phyloP scores from a whole-genome alignment of 2,329 filamentous ascomycete species.

The Aureobasidium melanogenum region DNA sequence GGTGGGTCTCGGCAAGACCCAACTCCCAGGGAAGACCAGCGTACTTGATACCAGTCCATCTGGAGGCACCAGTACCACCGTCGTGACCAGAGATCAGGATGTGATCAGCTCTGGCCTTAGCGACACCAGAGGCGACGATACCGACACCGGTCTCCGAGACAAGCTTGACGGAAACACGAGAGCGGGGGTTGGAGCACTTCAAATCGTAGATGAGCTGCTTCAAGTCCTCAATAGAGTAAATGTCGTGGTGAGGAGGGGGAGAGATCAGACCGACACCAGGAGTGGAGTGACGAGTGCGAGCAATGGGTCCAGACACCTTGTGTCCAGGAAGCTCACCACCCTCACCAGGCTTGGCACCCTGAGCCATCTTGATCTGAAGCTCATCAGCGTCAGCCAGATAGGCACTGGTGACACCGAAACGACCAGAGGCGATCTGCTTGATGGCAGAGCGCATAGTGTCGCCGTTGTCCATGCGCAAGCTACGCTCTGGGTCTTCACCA shows the following conservation, averaged over 20 bases:
- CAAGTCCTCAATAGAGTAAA: slow-evolving; percentile 95
- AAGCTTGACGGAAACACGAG: slow-evolving; percentile 91
- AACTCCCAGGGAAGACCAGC: slow-evolving; percentile 94
- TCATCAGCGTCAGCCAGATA: slow-evolving; percentile 94
- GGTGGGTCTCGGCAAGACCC: slow-evolving; percentile 92
- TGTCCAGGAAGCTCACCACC: slow-evolving; percentile 94
- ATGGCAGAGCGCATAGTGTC: slow-evolving; percentile 97
- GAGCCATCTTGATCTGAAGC: slow-evolving; percentile 98
- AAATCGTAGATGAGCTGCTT: slow-evolving; percentile 97
- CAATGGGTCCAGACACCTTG: slow-evolving; percentile 92
- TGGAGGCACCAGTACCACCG: slow-evolving; percentile 89
- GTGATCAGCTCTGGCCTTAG: slow-evolving; percentile 94
- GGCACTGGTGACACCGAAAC: slow-evolving; percentile 91
- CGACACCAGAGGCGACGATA: slow-evolving; percentile 94
- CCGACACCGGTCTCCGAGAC: slow-evolving; percentile 96
- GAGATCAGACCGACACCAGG: slow-evolving; percentile 94
- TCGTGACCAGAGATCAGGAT: slow-evolving; percentile 96
- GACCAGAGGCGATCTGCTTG: slow-evolving; percentile 92
- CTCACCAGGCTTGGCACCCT: slow-evolving; percentile 95
- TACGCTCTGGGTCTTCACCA: slow-evolving; percentile 90
- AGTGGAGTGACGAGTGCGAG: slow-evolving; percentile 88
- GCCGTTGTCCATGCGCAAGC: slow-evolving; percentile 75
- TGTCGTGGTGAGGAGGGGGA: slow-evolving; percentile 92
- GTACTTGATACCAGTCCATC: slow-evolving; percentile 99
- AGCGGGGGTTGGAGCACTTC: slow-evolving; percentile 89